phyloP scores from a whole-genome alignment of 768 basidiomycete species.

The Pholiota conissans region DNA sequence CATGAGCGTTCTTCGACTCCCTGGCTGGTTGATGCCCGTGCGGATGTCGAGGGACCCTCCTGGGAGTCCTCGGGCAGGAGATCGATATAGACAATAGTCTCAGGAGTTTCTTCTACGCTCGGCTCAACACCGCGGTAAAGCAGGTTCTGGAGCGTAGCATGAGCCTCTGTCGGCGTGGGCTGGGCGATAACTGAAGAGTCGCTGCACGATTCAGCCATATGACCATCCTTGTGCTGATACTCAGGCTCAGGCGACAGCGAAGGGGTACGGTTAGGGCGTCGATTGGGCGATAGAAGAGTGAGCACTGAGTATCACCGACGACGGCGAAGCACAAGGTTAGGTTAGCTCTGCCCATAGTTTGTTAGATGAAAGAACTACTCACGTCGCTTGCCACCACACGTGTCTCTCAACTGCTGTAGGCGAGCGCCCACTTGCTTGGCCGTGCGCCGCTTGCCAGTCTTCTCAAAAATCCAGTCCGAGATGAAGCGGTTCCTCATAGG shows the following conservation, averaged over 20 bases:
- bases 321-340: constrained; percentile 7
- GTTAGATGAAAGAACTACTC: constrained; percentile 28
- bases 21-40: constrained; percentile 11
- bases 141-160: constrained; percentile 31
- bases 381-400: constrained; percentile 71
- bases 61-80: constrained; percentile 33
- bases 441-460: constrained; percentile 69
- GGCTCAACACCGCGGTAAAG: constrained; percentile 32
- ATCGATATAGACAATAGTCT: constrained; percentile 47
- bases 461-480: constrained; percentile 70
- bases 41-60: constrained; percentile 9
- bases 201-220: constrained; percentile 34
- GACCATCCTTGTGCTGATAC: constrained; percentile 22
- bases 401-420: constrained; percentile 76
- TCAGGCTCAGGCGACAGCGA: constrained; percentile 32
- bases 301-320: constrained; percentile 33
- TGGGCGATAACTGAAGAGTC: constrained; percentile 39
- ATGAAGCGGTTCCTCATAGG: constrained; percentile 82
- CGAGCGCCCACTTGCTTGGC: constrained; percentile 83
- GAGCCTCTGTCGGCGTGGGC: constrained; percentile 37
- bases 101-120: constrained; percentile 25
- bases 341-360: constrained; percentile 7
- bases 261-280: constrained; percentile 25
- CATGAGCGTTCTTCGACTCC: constrained; percentile 22
- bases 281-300: constrained; percentile 43